Conservation (phyloP, 495 filamentous ascomycete genomes). For the Talaromyces nanjingensis region DNA sequence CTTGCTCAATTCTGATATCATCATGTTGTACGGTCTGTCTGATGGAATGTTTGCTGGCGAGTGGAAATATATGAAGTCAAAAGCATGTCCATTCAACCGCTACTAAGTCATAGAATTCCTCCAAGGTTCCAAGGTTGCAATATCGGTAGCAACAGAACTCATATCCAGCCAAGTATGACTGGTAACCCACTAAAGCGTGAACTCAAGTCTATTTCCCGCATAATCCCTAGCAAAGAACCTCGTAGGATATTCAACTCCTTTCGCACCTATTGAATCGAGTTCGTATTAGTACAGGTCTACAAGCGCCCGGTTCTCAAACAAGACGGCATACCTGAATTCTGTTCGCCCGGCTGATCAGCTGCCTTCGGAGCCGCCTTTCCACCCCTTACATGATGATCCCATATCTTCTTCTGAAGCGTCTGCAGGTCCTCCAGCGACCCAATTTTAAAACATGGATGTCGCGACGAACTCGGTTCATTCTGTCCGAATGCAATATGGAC, state of each 20-base stretch:
- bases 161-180: not conserved
- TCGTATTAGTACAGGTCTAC: not conserved
- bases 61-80: not conserved
- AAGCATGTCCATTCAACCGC: not conserved
- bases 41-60: not conserved
- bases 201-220: slow-evolving; percentile 57
- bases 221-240: slow-evolving; percentile 59
- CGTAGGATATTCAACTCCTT: slow-evolving; percentile 51
- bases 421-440: slow-evolving; percentile 36
- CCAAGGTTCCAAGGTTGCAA: too few species aligned
- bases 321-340: slow-evolving; percentile 36
- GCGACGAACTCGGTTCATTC: slow-evolving; percentile 35
- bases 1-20: not conserved
- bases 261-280: slow-evolving; percentile 28
- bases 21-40: not conserved
- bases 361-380: slow-evolving; percentile 42
- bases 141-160: not conserved
- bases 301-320: not conserved
- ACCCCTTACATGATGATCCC: slow-evolving; percentile 43
- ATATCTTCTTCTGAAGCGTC: slow-evolving; percentile 41
- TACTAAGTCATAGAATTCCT: not conserved
- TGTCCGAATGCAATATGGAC: slow-evolving; percentile 48
- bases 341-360: slow-evolving; percentile 48
- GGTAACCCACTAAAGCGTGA: slow-evolving; percentile 36
- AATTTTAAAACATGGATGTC: slow-evolving; percentile 55